Percentiles rank a stretch among this genome's conserved stretches.
These are phyloP conservation scores for Diaporthe destruens DNA, from an alignment of 2,329 filamentous ascomycete genomes.

Conservation along the genomic window DNA sequence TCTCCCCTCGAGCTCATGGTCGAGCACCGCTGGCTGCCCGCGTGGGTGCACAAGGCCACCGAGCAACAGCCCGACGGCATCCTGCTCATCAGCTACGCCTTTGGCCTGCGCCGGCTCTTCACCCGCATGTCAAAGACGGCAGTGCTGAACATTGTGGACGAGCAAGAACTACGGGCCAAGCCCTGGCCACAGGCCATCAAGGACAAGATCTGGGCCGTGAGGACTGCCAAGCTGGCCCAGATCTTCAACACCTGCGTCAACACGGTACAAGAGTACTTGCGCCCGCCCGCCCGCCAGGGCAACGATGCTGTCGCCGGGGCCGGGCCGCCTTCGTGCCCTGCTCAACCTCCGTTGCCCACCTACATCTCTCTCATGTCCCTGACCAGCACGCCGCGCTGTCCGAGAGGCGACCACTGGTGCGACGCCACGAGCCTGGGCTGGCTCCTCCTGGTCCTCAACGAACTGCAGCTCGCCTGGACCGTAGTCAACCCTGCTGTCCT, in stretches of 20 bases:
- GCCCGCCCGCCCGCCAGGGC: conserved; percentile 37
- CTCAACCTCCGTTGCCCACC: neutral
- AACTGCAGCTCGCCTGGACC: conserved; percentile 58
- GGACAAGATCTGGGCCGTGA: conserved; percentile 62
- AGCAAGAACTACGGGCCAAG: conserved; percentile 57
- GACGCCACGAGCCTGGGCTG: conserved; percentile 67
- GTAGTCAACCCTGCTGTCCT: conserved; percentile 53
- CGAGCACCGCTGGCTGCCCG: conserved; percentile 64
- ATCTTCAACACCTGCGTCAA: conserved; percentile 59
- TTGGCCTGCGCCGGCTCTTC: conserved; percentile 63
- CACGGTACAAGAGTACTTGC: conserved; percentile 61
- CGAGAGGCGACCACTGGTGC: conserved; percentile 62
- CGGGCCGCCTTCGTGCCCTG: neutral
- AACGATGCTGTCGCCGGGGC: neutral
- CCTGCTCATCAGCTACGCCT: conserved; percentile 65
- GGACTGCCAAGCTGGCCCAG: conserved; percentile 64
- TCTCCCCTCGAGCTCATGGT: conserved; percentile 63
- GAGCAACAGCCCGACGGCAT: conserved; percentile 64
- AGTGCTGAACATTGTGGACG: conserved; percentile 60
- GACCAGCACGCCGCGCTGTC: conserved; percentile 60
- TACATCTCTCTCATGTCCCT: conserved; percentile 47
- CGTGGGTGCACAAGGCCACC: conserved; percentile 62
- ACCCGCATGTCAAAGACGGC: conserved; percentile 62
- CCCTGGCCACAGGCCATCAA: conserved; percentile 62
- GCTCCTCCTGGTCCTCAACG: conserved; percentile 64